phyloP scores from a whole-genome alignment of 2,329 filamentous ascomycete species.

The Fusarium floridanum region DNA sequence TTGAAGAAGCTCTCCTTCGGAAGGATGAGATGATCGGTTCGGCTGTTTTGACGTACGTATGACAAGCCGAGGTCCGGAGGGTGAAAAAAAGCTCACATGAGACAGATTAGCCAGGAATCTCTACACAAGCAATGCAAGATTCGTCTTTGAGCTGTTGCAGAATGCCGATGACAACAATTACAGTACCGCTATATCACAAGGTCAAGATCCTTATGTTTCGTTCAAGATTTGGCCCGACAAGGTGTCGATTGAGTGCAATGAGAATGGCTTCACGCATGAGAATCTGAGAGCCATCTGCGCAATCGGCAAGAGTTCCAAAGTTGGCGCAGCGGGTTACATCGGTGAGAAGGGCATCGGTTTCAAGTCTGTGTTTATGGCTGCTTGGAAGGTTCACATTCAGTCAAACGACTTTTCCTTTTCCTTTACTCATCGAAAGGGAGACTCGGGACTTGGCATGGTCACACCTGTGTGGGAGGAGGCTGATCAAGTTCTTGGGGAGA shows the following conservation, averaged over 20 bases:
- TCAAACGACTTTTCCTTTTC: slow-evolving; percentile 60
- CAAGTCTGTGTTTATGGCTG: slow-evolving; percentile 64
- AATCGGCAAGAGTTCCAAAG: slow-evolving; percentile 61
- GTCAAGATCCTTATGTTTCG: slow-evolving; percentile 47
- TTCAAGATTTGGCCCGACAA: slow-evolving; percentile 53
- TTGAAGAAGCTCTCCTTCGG: slow-evolving; percentile 39
- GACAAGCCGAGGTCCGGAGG: background rate
- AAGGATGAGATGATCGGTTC: slow-evolving; percentile 44
- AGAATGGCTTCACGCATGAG: slow-evolving; percentile 58
- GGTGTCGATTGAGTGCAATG: slow-evolving; percentile 64
- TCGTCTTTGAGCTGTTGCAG: slow-evolving; percentile 66
- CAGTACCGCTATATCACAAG: slow-evolving; percentile 27
- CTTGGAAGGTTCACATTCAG: slow-evolving; percentile 58
- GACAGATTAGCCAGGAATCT: slow-evolving; percentile 58
- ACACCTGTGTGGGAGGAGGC: slow-evolving; percentile 56
- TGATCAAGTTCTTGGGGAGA: slow-evolving; percentile 17
- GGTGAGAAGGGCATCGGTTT: slow-evolving; percentile 66
- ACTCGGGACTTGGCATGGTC: slow-evolving; percentile 65
- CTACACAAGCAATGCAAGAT: slow-evolving; percentile 59
- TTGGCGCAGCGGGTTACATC: slow-evolving; percentile 56
- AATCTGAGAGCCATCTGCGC: slow-evolving; percentile 62
- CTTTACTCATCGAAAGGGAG: slow-evolving; percentile 55
- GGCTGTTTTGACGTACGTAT: slow-evolving; percentile 39
- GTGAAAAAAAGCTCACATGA: slow-evolving; percentile 1
- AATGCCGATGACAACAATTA: slow-evolving; percentile 67